A percentile compares a stretch with the other conserved stretches of the same genome.
Evolutionary conservation across 306 rosid species (phyloP).

Genomic region (Prunus padus): DNA sequence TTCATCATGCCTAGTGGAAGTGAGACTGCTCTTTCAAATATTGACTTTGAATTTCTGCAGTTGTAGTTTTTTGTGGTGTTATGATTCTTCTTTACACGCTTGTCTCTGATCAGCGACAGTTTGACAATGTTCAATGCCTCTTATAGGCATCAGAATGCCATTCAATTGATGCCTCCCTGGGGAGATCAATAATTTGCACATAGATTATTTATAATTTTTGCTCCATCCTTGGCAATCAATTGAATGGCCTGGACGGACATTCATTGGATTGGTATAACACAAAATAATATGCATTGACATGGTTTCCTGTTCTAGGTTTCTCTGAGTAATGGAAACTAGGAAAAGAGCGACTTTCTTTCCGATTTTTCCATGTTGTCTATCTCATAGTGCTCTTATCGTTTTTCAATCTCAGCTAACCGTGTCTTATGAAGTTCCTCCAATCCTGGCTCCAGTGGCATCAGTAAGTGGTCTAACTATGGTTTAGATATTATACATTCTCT

Average conservation of each 20-base stretch:
- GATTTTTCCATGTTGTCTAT: constrained; percentile 1
- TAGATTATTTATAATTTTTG: background rate
- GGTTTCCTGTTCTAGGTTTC: constrained; percentile 17
- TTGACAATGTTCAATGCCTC: constrained; percentile 4
- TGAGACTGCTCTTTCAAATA: constrained; percentile 42
- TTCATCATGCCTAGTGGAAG: constrained; percentile 76
- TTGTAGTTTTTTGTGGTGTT: constrained; percentile 2
- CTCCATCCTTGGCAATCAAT: background rate
- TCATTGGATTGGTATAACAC: background rate
- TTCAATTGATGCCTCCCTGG: constrained; percentile 6
- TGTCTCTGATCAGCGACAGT: constrained; percentile 12
- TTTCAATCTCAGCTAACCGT: constrained; percentile 70
- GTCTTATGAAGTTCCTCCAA: constrained; percentile 88
- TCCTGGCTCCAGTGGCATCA: constrained; percentile 87
- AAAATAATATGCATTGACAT: background rate
- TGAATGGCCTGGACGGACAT: background rate
- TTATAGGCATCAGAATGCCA: constrained; percentile 12
- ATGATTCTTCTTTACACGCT: background rate
- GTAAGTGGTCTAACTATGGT: constrained; percentile 45
- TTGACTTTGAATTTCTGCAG: constrained; percentile 7
- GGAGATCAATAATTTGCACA: background rate
- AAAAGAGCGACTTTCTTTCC: background rate
- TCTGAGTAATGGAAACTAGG: constrained; percentile 4
- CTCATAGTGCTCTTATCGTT: constrained; percentile 32
- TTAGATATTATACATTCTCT: background rate